Conservation (phyloP, 139 green algal genomes). For the Picocystis salinarum region DNA sequence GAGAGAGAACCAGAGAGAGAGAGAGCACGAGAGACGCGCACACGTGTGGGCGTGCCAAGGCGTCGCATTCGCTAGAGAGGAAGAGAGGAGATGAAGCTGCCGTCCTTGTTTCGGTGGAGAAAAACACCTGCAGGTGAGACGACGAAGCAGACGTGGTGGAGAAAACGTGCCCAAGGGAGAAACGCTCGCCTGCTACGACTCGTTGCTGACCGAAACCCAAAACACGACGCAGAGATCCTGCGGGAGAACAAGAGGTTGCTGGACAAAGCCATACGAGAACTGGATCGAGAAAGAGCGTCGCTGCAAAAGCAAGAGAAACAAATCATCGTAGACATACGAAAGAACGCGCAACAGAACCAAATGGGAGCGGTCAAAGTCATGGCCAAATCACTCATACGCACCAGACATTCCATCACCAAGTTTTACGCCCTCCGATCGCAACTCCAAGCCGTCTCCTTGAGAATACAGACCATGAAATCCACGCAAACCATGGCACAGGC, state of each 20-base stretch:
- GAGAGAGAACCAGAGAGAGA: no score
- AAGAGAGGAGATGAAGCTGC: no score
- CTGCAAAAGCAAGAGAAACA: conserved; percentile 68
- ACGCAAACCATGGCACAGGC: conserved; percentile 93
- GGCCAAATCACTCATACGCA: conserved; percentile 94
- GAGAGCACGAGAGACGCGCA: no score
- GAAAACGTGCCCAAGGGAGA: no score
- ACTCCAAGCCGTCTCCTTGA: conserved; percentile 85
- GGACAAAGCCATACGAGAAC: conserved; percentile 89
- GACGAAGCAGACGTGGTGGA: no score
- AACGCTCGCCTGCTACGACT: no score
- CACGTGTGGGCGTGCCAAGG: no score
- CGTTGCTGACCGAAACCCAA: no score
- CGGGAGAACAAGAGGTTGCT: conserved; percentile 96
- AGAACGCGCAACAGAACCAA: conserved; percentile 85
- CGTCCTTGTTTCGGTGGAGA: no score
- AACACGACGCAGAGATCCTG: conserved; percentile 88
- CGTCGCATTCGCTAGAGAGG: no score
- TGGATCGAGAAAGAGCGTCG: conserved; percentile 60
- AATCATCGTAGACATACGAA: conserved; percentile 89
- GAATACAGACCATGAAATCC: conserved; percentile 91
- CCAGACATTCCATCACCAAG: conserved; percentile 90
- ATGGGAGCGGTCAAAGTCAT: conserved; percentile 96
- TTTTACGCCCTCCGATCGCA: conserved; percentile 88
- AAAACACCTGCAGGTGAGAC: no score